Percentiles rank a stretch among this genome's conserved stretches.
These are phyloP conservation scores for Phaeomoniella chlamydospora DNA, from an alignment of 2,329 filamentous ascomycete species.

Conservation along the genomic window DNA sequence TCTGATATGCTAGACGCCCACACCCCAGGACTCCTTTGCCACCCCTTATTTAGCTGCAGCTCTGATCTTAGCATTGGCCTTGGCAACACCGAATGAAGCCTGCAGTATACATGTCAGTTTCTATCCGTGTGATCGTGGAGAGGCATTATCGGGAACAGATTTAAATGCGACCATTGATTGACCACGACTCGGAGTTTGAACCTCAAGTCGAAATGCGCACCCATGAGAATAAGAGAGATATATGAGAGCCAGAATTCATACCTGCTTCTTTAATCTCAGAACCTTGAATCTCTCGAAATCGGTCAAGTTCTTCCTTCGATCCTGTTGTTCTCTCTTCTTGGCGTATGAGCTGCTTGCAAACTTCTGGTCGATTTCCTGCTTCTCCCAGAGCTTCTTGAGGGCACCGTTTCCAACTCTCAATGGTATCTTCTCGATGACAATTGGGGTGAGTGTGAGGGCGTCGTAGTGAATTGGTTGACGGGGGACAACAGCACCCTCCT, in stretches of 20 bases:
- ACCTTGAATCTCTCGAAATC: constrained; percentile 99
- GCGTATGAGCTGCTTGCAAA: constrained; percentile 86
- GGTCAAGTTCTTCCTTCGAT: constrained; percentile 79
- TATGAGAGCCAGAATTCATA: constrained; percentile 29
- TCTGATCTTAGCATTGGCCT: constrained; percentile 88
- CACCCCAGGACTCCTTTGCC: constrained; percentile 21
- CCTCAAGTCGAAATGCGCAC: not conserved
- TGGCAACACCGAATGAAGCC: constrained; percentile 90
- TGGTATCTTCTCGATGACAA: constrained; percentile 75
- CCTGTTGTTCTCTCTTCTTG: constrained; percentile 76
- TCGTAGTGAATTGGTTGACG: constrained; percentile 75
- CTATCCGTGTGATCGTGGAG: too few relatives aligned
- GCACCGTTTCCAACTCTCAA: constrained; percentile 68
- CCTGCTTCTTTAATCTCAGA: constrained; percentile 97
- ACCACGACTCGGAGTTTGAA: not conserved
- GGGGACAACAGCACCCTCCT: constrained; percentile 64
- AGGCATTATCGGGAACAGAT: constrained; percentile 7
- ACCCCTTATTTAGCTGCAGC: constrained; percentile 50
- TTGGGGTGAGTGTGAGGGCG: constrained; percentile 75
- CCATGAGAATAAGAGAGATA: not conserved
- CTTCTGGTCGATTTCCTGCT: constrained; percentile 80
- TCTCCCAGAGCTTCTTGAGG: constrained; percentile 82
- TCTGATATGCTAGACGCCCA: too few relatives aligned
- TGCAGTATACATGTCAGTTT: too few relatives aligned
- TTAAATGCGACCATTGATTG: not conserved